Evolutionary conservation across 208 protist genomes (phyloP).

Genomic region (Crithidia bombi): DNA sequence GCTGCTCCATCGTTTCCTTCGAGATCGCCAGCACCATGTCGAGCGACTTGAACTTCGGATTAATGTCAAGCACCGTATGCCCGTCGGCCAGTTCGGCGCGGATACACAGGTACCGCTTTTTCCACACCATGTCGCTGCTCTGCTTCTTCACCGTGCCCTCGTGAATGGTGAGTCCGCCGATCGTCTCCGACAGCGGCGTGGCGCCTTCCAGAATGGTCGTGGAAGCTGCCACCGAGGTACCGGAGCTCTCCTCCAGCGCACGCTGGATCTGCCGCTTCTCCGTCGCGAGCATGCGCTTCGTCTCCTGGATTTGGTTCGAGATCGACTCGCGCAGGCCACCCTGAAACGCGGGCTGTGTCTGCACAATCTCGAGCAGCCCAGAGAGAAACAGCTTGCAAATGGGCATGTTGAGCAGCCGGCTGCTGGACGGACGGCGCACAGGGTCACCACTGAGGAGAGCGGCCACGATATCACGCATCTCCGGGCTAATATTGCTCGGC

Average conservation of each 20-base stretch:
- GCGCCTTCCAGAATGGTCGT: constrained; percentile 76
- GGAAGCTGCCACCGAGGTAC: constrained; percentile 44
- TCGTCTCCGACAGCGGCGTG: constrained; percentile 48
- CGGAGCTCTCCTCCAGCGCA: constrained; percentile 63
- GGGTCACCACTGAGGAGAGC: constrained; percentile 65
- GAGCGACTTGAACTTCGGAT: constrained; percentile 71
- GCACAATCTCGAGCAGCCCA: constrained; percentile 76
- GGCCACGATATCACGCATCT: constrained; percentile 65
- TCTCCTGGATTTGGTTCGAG: constrained; percentile 60
- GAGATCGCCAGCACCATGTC: constrained; percentile 73
- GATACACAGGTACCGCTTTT: constrained; percentile 81
- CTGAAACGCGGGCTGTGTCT: constrained; percentile 66
- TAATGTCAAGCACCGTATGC: constrained; percentile 47
- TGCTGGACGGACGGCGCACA: constrained; percentile 56
- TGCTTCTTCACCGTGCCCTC: constrained; percentile 75
- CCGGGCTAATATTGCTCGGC: constrained; percentile 50
- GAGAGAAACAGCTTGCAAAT: constrained; percentile 83
- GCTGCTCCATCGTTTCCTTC: constrained; percentile 81
- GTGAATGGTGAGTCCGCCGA: constrained; percentile 63
- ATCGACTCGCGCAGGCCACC: constrained; percentile 64
- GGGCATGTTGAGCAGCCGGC: constrained; percentile 67
- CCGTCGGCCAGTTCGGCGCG: constrained; percentile 63
- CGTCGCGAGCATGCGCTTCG: constrained; percentile 58
- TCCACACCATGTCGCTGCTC: constrained; percentile 80
- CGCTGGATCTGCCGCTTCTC: constrained; percentile 50